Evolutionary conservation across 352 stramenopile species (phyloP).

Genomic region (Phytopythium litorale): DNA sequence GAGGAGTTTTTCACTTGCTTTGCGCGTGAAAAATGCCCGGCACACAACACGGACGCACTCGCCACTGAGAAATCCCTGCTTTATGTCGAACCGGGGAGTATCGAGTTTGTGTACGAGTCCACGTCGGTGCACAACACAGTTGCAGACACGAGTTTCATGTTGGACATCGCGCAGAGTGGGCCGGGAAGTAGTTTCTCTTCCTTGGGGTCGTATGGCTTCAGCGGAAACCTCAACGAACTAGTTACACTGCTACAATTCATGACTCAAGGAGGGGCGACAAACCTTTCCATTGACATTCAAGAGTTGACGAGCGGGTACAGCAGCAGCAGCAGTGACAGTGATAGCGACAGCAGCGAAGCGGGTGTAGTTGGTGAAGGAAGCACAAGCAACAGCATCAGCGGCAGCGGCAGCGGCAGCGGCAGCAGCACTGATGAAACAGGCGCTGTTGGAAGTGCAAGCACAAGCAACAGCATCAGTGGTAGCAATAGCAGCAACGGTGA

Average conservation of each 20-base stretch:
- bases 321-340: too few species aligned
- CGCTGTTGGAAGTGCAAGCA: too few species aligned
- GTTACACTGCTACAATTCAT: constrained; percentile 6
- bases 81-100: background rate
- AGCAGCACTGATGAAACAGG: too few species aligned
- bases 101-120: constrained; percentile 3
- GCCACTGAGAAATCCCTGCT: background rate
- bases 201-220: background rate
- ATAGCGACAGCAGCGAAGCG: too few species aligned
- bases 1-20: constrained; percentile 26
- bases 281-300: background rate
- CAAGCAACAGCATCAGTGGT: background rate
- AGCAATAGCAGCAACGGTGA: background rate
- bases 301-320: background rate
- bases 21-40: constrained; percentile 9
- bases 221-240: constrained; percentile 1
- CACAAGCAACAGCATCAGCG: too few species aligned
- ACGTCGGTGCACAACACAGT: background rate
- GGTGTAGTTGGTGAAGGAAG: too few species aligned
- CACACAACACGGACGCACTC: background rate
- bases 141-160: background rate
- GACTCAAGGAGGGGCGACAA: constrained; percentile 8
- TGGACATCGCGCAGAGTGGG: background rate
- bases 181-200: background rate
- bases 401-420: too few species aligned